These are phyloP conservation scores for Starmera caribaea DNA, from an alignment of 805 yeast genomes.

Conservation along the genomic window DNA sequence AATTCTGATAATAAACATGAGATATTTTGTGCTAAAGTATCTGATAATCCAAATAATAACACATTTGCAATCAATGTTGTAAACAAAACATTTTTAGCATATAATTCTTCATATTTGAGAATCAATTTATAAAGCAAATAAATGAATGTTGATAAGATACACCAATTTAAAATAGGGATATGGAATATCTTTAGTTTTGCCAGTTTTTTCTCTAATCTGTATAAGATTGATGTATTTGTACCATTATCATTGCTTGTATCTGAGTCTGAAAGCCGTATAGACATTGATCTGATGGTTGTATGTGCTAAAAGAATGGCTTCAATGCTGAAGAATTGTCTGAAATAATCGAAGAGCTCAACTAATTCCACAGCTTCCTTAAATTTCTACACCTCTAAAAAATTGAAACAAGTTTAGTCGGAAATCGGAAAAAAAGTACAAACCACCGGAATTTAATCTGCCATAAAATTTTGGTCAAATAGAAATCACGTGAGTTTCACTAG, in stretches of 20 bases:
- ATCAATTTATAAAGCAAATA: constrained; percentile 42
- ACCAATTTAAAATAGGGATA: constrained; percentile 48
- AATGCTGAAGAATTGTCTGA: too few species aligned
- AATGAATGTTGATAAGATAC: constrained; percentile 40
- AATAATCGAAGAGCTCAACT: too few species aligned
- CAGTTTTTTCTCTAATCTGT: constrained; percentile 9
- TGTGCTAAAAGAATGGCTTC: too few species aligned
- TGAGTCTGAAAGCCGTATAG: too few species aligned
- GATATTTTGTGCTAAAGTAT: constrained; percentile 67
- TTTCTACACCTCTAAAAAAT: too few species aligned
- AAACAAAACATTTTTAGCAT: constrained; percentile 54
- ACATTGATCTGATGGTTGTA: constrained; percentile 2
- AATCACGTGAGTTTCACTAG: background rate
- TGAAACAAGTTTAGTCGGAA: too few species aligned
- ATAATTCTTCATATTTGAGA: constrained; percentile 47
- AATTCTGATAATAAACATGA: constrained; percentile 13
- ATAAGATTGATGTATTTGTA: too few species aligned
- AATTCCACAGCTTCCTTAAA: too few species aligned
- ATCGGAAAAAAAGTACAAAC: too few species aligned
- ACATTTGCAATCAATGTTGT: constrained; percentile 77
- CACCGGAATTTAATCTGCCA: too few species aligned
- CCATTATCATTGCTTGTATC: too few species aligned
- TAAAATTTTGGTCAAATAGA: too few species aligned
- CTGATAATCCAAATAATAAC: constrained; percentile 83
- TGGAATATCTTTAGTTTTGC: constrained; percentile 28